phyloP scores from a whole-genome alignment of 345 rosid genomes.

The Arabidopsis suecica region DNA sequence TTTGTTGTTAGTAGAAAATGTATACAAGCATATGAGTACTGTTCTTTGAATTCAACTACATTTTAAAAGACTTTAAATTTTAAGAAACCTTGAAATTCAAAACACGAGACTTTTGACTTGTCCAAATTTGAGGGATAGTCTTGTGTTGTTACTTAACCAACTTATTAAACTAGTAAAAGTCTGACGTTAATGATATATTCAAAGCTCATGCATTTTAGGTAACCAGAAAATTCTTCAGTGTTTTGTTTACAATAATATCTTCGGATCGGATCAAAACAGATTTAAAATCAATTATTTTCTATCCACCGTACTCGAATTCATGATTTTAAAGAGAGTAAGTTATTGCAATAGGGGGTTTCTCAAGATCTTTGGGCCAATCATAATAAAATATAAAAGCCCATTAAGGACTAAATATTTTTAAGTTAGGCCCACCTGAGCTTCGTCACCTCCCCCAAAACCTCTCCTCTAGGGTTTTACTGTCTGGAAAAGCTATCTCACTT shows the following conservation, averaged over 20 bases:
- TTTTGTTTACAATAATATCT: background rate
- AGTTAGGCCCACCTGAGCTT: conserved; percentile 30
- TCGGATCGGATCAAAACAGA: background rate
- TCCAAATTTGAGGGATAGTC: background rate
- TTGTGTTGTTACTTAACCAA: background rate
- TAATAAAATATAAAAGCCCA: background rate
- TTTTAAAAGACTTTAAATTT: conserved; percentile 2
- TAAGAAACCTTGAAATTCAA: conserved; percentile 29
- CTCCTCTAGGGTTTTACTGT: conserved; percentile 39
- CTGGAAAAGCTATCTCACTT: background rate
- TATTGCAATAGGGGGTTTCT: no score
- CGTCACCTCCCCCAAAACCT: conserved; percentile 26
- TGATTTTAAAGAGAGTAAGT: background rate
- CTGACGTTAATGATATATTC: background rate
- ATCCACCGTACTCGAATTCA: background rate
- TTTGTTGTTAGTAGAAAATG: conserved; percentile 28
- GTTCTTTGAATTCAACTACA: background rate
- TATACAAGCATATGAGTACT: conserved; percentile 23
- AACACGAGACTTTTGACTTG: conserved; percentile 19
- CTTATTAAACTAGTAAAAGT: background rate
- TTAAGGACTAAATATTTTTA: background rate
- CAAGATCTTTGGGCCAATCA: background rate
- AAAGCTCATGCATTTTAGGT: background rate
- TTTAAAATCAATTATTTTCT: background rate
- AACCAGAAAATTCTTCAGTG: background rate